Base-by-base conservation (phyloP, 2,329 filamentous ascomycete species). In the Myrmaecium sp. region DNA sequence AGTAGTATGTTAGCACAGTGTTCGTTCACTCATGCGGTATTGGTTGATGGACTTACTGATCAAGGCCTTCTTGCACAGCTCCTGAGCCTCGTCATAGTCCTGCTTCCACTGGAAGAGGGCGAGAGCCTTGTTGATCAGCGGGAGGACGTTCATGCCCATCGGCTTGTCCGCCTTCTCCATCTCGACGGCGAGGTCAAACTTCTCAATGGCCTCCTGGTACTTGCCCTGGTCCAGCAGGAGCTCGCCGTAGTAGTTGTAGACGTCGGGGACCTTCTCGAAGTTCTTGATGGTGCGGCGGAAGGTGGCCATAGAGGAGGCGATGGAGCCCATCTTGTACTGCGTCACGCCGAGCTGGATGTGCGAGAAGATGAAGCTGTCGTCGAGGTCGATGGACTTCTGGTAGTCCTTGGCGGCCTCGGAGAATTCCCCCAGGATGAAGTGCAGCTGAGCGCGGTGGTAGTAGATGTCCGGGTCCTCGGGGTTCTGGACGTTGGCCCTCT, bases 221-320 rank as follows among this genome's bases (percentile, higher is more conserved):
- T 94, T 93, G 55, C 82, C 76, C 62, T 95, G 89, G 62, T 98
- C 89, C 28, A 98, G 73, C 31, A 98, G 67, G 30, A 98, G 68
- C 61, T 98, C 89, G 44, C 89, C 89, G 46, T 93, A 95, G 69
- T 98, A 98, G 67, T 98, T 98, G 67, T 95, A 98, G 21, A 95
- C 89, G 48, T 98, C 89, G 5, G 86, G 84, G 7, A 92, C 81
- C 49, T 86, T 80, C 46, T 83, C 79, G 49, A 98, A 98, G 60
- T 93, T 94, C 74, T 95, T 98, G 54, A 94, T 84, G 55, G 83
- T 93, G 36, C 84, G 70, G 42, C 86, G 73, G 74, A 98, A 95
- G 5, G 89, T 98, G 18, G 89, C 86, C 83, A 95, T 95, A 24
- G 84, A 93, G 6, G 84, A 94, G 5, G 89, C 89, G 31, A 98